Evolutionary conservation across 2,329 filamentous ascomycete species (phyloP), one percentile per base, ranked within the genome.

Genomic region (Karstenula rhodostoma): DNA sequence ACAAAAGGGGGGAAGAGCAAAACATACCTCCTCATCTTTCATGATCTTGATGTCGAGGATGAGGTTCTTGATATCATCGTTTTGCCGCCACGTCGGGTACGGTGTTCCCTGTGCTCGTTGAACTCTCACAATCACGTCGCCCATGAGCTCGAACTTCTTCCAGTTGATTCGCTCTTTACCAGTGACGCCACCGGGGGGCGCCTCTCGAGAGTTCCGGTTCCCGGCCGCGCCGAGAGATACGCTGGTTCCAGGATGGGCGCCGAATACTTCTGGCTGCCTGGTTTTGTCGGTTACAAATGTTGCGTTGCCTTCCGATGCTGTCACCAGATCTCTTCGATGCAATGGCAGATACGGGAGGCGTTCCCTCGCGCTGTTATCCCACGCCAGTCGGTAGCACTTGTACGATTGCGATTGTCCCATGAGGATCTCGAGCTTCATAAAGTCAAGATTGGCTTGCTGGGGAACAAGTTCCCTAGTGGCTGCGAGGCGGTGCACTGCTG

Each of bases 71-170:
- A 91, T 87, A 56, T 86, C 84, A 60, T 94, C 90, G 69, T 90
- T 89, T 70, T 85, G 89, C 35, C 83, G 81, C 63, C 94, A 81
- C 63, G 89, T 90, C 27, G 88, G 86, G 67, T 97, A 97, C 5
- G 93, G 89, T 51, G 88, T 88, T 56, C 91, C 91, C 78, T 98
- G 94, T 71, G 94, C 97, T 79, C 90, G 90, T 86, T 97, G 96
- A 57, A 99, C 89, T 2, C 92, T 90, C 61, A 97, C 83, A 56
- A 98, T 86, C 5, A 97, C 91, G 69, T 98, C 94, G 7, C 94
- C 94, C 79, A 98, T 89, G 33, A 99, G 90, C 78, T 98, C 94
- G 71, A 98, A 99, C 76, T 99, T 99, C 79, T 90, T 93, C 95
- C 95, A 99, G 76, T 98, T 98, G 75, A 99, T 92, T 54, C 92